Evolutionary conservation across 768 basidiomycete species (phyloP).

Genomic region (Tylopilus vinaceipallidus): DNA sequence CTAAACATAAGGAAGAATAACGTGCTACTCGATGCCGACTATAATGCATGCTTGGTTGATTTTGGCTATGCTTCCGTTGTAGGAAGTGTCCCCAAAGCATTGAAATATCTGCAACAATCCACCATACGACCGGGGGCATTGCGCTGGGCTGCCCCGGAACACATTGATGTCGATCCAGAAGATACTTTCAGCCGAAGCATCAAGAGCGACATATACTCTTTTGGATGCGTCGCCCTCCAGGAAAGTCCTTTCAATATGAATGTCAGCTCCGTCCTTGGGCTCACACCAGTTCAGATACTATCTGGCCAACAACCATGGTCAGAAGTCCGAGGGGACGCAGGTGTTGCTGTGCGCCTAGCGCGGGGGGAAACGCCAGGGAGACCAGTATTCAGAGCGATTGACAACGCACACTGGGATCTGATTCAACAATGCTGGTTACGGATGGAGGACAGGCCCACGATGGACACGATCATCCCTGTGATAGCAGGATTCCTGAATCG

Average conservation of each 20-base stretch:
- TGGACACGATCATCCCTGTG: background rate
- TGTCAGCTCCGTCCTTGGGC: background rate
- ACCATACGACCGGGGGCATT: conserved; percentile 35
- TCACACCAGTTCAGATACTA: background rate
- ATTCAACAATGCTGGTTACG: conserved; percentile 6
- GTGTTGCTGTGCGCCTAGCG: conserved; percentile 5
- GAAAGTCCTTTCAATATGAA: conserved; percentile 20
- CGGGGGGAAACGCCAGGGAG: conserved; percentile 2
- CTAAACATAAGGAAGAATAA: conserved; percentile 13
- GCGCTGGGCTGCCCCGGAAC: conserved; percentile 42
- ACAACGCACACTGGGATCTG: conserved; percentile 6
- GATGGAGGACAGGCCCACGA: background rate
- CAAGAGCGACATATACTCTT: conserved; percentile 17
- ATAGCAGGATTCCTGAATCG: background rate
- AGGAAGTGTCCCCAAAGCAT: conserved; percentile 7
- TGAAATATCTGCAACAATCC: conserved; percentile 11
- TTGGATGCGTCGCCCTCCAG: conserved; percentile 32
- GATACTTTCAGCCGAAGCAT: background rate
- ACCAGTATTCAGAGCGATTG: background rate
- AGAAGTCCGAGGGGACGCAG: background rate
- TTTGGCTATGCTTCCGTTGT: conserved; percentile 39
- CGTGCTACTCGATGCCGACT: conserved; percentile 15
- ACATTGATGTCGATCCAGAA: conserved; percentile 25
- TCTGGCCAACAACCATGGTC: conserved; percentile 15
- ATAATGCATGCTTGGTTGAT: conserved; percentile 41